Percentiles rank a stretch among this genome's conserved stretches.
Evolutionary conservation across 345 rosid genomes (phyloP).

Genomic region (Syzygium jambos): DNA sequence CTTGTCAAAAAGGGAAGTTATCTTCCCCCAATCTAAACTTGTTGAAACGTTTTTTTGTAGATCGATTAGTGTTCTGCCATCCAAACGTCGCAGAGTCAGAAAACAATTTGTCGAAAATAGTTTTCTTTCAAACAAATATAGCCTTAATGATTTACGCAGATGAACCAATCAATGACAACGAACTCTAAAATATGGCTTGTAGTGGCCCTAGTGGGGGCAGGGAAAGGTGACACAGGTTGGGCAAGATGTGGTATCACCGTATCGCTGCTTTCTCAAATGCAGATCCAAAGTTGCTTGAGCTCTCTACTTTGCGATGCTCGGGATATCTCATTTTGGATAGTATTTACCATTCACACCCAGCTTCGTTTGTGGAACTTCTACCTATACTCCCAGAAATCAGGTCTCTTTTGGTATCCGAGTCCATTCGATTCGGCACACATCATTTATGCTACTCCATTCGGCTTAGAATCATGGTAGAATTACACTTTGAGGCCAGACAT

Average conservation of each 20-base stretch:
- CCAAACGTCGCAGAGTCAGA: neutral
- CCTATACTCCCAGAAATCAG: neutral
- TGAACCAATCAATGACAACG: neutral
- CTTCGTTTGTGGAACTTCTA: neutral
- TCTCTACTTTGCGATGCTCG: neutral
- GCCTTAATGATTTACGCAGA: neutral
- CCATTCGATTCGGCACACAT: neutral
- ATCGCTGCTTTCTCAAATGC: neutral
- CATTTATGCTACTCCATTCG: neutral
- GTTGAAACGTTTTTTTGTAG: neutral
- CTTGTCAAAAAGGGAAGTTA: neutral
- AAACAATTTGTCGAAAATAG: neutral
- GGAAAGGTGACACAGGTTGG: neutral
- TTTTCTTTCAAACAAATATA: neutral
- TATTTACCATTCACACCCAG: neutral
- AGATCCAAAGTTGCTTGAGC: neutral
- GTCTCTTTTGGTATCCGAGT: neutral
- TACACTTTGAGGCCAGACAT: neutral
- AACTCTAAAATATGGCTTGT: neutral
- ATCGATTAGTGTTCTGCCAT: neutral
- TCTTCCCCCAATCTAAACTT: neutral
- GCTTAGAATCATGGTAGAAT: neutral
- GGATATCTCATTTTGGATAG: neutral
- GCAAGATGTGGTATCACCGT: neutral
- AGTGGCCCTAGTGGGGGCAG: neutral